Percentiles rank a stretch among this genome's conserved stretches.
These are phyloP conservation scores for Rubroboletus satanas DNA, from an alignment of 768 basidiomycete species.

Conservation along the genomic window DNA sequence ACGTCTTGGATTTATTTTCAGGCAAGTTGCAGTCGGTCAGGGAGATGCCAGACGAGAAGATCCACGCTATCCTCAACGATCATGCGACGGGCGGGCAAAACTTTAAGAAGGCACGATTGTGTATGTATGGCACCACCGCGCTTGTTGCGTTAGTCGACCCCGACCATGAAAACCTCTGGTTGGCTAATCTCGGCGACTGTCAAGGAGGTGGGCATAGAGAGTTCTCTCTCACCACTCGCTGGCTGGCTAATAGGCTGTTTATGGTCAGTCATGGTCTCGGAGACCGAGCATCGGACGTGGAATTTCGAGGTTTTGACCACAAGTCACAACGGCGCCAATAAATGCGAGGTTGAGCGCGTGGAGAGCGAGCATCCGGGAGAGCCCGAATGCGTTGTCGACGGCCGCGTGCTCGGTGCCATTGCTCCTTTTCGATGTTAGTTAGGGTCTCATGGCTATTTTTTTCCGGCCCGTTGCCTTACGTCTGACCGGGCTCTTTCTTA, in stretches of 20 bases:
- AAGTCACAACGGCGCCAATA: constrained; percentile 68
- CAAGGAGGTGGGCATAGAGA: constrained; percentile 55
- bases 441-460: constrained; percentile 10
- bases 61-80: constrained; percentile 62
- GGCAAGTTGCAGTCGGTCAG: constrained; percentile 51
- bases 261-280: constrained; percentile 48
- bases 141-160: constrained; percentile 72
- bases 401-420: constrained; percentile 70
- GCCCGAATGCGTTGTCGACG: constrained; percentile 60
- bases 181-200: constrained; percentile 79
- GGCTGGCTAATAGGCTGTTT: constrained; percentile 12
- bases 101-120: constrained; percentile 61
- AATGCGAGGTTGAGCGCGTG: constrained; percentile 61
- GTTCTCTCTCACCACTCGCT: not conserved
- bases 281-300: constrained; percentile 51
- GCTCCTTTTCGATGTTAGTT: constrained; percentile 72
- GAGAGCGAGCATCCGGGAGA: constrained; percentile 64
- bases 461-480: constrained; percentile 4
- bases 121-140: constrained; percentile 79
- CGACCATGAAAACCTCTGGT: constrained; percentile 64
- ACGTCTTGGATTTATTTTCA: constrained; percentile 57
- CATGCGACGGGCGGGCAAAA: constrained; percentile 53
- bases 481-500: constrained; percentile 8
- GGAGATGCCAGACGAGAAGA: constrained; percentile 51
- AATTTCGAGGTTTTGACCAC: constrained; percentile 56